Evolutionary conservation across 768 basidiomycete species (phyloP).

Genomic region (Mycena rosella): DNA sequence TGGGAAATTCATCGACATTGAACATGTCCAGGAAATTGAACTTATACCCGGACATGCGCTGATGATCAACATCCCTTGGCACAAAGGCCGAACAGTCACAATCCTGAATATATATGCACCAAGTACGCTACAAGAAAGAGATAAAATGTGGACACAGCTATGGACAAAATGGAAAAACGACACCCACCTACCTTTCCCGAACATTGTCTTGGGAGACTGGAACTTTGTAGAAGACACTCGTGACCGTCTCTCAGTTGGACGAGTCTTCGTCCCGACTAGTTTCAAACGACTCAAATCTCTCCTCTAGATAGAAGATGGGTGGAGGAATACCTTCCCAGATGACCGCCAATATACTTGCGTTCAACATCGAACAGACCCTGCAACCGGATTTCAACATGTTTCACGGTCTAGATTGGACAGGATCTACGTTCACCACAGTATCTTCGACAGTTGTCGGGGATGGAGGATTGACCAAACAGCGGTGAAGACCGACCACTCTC

Average conservation of each 20-base stretch:
- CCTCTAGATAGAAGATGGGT: constrained; percentile 23
- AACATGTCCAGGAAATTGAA: background rate
- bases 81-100: background rate
- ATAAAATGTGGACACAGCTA: background rate
- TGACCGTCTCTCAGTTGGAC: constrained; percentile 32
- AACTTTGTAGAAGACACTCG: constrained; percentile 42
- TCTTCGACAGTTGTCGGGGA: background rate
- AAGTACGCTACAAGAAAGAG: background rate
- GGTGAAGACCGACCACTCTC: constrained; percentile 24
- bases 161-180: constrained; percentile 11
- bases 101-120: constrained; percentile 20
- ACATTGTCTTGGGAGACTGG: constrained; percentile 40
- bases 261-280: background rate
- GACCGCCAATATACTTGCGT: constrained; percentile 11
- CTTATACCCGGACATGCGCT: background rate
- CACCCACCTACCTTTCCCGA: background rate
- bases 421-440: background rate
- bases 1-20: constrained; percentile 2
- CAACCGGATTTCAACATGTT: background rate
- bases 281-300: constrained; percentile 1
- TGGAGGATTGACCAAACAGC: constrained; percentile 20
- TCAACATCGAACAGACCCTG: constrained; percentile 2
- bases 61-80: constrained; percentile 1
- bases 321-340: constrained; percentile 19
- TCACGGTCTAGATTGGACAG: constrained; percentile 20